Evolutionary conservation across 2,329 filamentous ascomycete genomes (phyloP).

Genomic region (Paecilomyces dactylethromorphus): DNA sequence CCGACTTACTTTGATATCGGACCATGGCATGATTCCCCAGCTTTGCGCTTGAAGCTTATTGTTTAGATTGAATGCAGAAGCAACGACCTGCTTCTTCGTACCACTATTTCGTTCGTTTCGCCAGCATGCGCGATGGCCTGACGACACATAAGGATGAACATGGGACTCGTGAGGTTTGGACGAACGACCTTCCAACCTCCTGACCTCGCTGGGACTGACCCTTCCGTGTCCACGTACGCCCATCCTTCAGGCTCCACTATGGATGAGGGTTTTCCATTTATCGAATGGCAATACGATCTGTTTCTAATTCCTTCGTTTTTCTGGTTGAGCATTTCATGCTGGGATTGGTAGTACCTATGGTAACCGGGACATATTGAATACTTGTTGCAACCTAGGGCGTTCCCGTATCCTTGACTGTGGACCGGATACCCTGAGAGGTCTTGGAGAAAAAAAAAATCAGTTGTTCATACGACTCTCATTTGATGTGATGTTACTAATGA

Average conservation of each 20-base stretch:
- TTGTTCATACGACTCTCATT: neutral
- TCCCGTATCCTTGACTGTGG: neutral
- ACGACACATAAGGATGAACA: neutral
- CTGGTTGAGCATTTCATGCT: neutral
- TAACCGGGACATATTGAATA: neutral
- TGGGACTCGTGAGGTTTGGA: neutral
- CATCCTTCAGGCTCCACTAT: neutral
- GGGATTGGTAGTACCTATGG: neutral
- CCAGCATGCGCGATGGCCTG: neutral
- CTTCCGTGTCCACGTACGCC: neutral
- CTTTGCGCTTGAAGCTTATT: constrained; percentile 9
- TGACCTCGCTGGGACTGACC: neutral
- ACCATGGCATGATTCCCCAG: constrained; percentile 3
- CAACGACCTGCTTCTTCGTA: neutral
- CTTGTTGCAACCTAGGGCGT: neutral
- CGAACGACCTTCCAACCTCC: neutral
- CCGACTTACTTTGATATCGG: constrained; percentile 1
- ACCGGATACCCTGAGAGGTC: neutral
- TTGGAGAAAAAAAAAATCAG: neutral
- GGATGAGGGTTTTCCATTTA: neutral
- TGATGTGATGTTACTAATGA: neutral
- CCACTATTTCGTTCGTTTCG: neutral
- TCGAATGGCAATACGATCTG: neutral
- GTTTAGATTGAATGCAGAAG: constrained; percentile 2
- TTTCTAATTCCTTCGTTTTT: neutral